Conservation (phyloP, 169 alveolate species). For the Eimeria praecox region DNA sequence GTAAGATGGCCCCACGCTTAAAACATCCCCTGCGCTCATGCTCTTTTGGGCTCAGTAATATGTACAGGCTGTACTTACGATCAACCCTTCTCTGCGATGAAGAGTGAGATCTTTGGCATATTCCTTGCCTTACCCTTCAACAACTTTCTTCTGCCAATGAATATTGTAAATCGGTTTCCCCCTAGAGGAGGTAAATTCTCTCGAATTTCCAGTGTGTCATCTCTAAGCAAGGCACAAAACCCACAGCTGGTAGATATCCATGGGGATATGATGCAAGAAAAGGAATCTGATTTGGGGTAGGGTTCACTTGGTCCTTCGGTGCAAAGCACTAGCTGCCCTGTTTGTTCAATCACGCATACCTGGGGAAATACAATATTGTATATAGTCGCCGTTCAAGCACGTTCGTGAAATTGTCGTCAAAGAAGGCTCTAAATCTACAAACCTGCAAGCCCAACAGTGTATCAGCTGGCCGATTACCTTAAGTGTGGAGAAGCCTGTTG, state of each 20-base stretch:
- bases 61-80: neutral
- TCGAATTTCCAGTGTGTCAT: conserved; percentile 52
- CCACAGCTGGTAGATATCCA: neutral
- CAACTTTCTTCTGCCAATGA: conserved; percentile 23
- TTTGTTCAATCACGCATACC: conserved; percentile 6
- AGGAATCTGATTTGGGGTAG: neutral
- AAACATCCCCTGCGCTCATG: conserved; percentile 5
- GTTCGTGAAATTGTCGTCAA: conserved; percentile 51
- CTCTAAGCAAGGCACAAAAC: neutral
- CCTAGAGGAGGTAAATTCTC: conserved; percentile 12
- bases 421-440: conserved; percentile 34
- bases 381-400: conserved; percentile 32
- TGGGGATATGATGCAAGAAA: neutral
- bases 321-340: neutral
- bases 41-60: neutral
- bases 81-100: neutral
- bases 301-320: neutral
- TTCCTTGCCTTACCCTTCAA: conserved; percentile 18
- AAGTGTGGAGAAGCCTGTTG: neutral
- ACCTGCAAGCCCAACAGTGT: conserved; percentile 23
- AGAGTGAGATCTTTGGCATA: neutral
- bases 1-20: conserved; percentile 41
- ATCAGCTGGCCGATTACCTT: neutral
- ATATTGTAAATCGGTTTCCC: conserved; percentile 24
- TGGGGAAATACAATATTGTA: conserved; percentile 43